Conservation (phyloP, 2,329 filamentous ascomycete genomes). For the Diaporthe aspalathi region DNA sequence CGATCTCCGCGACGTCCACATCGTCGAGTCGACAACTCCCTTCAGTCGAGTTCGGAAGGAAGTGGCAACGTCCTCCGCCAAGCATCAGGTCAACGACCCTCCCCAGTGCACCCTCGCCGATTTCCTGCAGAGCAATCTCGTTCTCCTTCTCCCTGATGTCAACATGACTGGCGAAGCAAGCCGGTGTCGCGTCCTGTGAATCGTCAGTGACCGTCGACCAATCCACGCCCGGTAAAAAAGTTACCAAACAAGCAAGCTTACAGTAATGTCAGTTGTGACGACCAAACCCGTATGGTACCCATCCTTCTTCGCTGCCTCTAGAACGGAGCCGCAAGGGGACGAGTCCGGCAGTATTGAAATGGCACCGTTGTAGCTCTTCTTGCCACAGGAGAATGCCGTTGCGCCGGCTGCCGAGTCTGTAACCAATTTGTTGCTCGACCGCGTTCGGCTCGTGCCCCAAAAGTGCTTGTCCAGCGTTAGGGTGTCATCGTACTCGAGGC, state of each 20-base stretch:
- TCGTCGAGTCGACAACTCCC: constrained; percentile 87
- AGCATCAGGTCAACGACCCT: constrained; percentile 92
- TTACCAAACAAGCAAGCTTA: not conserved
- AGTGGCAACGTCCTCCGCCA: constrained; percentile 93
- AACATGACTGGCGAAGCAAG: constrained; percentile 92
- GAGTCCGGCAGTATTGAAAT: constrained; percentile 90
- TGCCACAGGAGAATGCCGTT: constrained; percentile 92
- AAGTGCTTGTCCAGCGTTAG: constrained; percentile 88
- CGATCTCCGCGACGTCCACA: constrained; percentile 78
- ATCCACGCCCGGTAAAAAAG: not conserved
- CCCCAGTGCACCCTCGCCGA: constrained; percentile 88
- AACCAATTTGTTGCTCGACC: constrained; percentile 85
- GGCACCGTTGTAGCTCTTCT: constrained; percentile 97
- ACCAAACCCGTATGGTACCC: constrained; percentile 95
- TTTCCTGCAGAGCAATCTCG: constrained; percentile 90
- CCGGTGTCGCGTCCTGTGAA: constrained; percentile 83
- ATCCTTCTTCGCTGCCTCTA: constrained; percentile 92
- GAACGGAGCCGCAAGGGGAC: constrained; percentile 87
- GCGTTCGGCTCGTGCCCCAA: constrained; percentile 89
- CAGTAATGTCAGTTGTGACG: constrained; percentile 90
- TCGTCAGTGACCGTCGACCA: not conserved
- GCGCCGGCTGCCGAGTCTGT: constrained; percentile 98
- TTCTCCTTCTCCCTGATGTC: constrained; percentile 84
- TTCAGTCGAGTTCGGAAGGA: constrained; percentile 82
- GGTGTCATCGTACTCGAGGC: constrained; percentile 78